Evolutionary conservation across 768 basidiomycete genomes (phyloP), one percentile per base, ranked within the genome.

Genomic region (Collybia mongolica): DNA sequence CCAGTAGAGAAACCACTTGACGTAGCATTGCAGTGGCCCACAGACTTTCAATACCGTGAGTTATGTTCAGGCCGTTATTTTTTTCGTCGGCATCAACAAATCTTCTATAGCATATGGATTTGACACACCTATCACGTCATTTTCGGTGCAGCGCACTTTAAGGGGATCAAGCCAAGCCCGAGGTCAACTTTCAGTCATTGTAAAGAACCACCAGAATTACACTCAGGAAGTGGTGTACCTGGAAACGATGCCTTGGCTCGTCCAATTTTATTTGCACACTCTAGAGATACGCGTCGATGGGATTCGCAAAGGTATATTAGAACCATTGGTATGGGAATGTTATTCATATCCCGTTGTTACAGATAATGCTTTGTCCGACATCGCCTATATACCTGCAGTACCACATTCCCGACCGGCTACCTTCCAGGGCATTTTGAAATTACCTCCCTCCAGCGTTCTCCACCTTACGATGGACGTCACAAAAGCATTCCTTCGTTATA

Each of bases 241-340:
- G 39, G 97, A 98, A 68, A 89, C 88, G 1, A 86, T 95, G 79
- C 97, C 96, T 3, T 96, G 94, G 84, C 84, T 93, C 60, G 75
- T 98, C 32, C 88, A 92, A 51, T 85, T 91, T 42, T 93, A 89
- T 72, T 72, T 96, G 54, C 88, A 93, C 67, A 93, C 93, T 6
- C 69, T 96, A 45, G 65, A 70, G 17, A 69, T 83, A 1, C 63
- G 68, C 19, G 63, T 83, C 11, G 69, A 82, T 43, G 82, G 79
- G 6, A 58, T 64, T 9, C 46, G 64, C 18, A 72, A 74, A 54
- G 72, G 85, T 83, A 53, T 41, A 79, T 54, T 28, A 22, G 37
- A 48, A 39, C 26, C 17, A 14, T 8, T 23, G 15, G 38, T 50
- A 35, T 32, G 3, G 37, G 28, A 40, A n/a, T 38, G 22, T 39